Evolutionary conservation across 352 stramenopile species (phyloP).

Genomic region (Pythium grandisporangium): DNA sequence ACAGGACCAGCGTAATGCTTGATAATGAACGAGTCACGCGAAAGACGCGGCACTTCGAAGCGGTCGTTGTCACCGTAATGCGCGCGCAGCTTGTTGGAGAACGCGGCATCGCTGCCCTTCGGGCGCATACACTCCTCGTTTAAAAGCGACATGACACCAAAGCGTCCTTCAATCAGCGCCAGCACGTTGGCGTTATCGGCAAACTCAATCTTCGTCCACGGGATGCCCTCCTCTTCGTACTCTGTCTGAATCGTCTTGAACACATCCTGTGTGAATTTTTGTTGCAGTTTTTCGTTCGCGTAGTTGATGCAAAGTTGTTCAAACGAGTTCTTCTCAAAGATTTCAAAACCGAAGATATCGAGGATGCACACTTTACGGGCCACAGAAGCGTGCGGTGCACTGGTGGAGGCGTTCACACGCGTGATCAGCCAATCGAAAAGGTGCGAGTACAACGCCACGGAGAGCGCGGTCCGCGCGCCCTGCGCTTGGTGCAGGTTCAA

Average conservation of each 20-base stretch:
- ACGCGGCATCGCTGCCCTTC: conserved; percentile 77
- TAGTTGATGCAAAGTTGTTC: conserved; percentile 97
- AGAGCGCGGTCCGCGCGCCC: conserved; percentile 62
- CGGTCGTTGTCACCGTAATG: conserved; percentile 86
- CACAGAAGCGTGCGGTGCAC: conserved; percentile 33
- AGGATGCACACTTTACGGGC: conserved; percentile 86
- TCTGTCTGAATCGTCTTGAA: conserved; percentile 94
- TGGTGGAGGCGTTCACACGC: conserved; percentile 74
- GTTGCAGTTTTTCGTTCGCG: conserved; percentile 93
- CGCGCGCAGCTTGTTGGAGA: conserved; percentile 83
- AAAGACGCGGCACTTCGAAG: conserved; percentile 78
- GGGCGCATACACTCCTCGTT: conserved; percentile 92
- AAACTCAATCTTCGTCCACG: conserved; percentile 89
- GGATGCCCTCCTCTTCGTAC: conserved; percentile 94
- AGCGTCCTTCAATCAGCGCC: conserved; percentile 82
- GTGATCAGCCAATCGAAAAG: conserved; percentile 96
- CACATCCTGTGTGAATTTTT: conserved; percentile 91
- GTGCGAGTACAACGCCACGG: conserved; percentile 89
- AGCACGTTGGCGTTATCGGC: conserved; percentile 88
- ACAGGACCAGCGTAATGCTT: conserved; percentile 96
- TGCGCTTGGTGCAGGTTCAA: conserved; percentile 79
- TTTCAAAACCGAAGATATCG: conserved; percentile 98
- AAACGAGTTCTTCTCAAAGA: conserved; percentile 95
- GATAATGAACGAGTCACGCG: conserved; percentile 89
- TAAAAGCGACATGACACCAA: conserved; percentile 88